phyloP scores from a whole-genome alignment of 441 rosid genomes.

The Theobroma grandiflorum region DNA sequence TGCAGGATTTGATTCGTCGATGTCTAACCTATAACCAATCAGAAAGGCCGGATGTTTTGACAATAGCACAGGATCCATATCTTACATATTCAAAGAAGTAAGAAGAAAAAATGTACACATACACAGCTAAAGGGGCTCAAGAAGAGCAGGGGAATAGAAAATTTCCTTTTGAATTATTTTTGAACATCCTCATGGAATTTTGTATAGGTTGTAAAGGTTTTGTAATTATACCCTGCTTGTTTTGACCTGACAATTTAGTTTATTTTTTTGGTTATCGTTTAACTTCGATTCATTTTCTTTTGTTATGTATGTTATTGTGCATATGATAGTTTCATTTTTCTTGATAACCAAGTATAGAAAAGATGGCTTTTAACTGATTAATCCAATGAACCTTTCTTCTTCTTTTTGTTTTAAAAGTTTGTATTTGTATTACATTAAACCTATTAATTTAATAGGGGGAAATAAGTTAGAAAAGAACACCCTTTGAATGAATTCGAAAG shows the following conservation, averaged over 20 bases:
- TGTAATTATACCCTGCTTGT: constrained; percentile 16
- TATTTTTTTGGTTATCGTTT: neutral
- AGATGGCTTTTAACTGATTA: neutral
- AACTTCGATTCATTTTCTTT: neutral
- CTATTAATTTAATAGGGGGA: no score
- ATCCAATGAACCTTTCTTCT: neutral
- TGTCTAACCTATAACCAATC: constrained; percentile 93
- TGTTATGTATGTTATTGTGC: constrained; percentile 18
- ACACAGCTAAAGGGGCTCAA: constrained; percentile 25
- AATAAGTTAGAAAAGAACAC: no score
- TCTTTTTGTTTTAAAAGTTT: neutral
- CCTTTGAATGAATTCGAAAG: no score
- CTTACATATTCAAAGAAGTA: constrained; percentile 83
- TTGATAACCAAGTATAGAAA: neutral
- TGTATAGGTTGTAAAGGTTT: constrained; percentile 60
- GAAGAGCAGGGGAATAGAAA: constrained; percentile 31
- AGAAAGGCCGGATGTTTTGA: constrained; percentile 90
- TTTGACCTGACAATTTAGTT: constrained; percentile 19
- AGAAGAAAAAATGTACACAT: constrained; percentile 30
- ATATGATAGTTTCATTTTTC: neutral
- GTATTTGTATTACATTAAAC: no score
- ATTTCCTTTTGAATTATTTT: constrained; percentile 33
- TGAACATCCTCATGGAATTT: constrained; percentile 39
- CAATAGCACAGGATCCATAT: constrained; percentile 86
- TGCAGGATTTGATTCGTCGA: constrained; percentile 90